These are phyloP conservation scores for Cruciata laevipes DNA, from an alignment of 257 asterid species.

Conservation along the genomic window DNA sequence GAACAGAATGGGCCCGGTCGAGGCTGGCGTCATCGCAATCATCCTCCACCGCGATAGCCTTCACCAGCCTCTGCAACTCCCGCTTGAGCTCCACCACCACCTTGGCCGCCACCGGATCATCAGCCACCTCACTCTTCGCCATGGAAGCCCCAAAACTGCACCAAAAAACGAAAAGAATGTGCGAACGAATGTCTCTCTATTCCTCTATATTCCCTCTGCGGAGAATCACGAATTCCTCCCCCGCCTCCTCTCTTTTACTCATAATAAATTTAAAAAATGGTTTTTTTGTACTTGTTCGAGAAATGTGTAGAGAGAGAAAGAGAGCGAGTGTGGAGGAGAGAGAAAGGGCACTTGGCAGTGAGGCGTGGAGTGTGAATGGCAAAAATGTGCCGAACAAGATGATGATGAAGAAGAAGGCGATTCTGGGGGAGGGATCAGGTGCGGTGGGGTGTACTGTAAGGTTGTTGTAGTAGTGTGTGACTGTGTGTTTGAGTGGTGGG, in stretches of 20 bases:
- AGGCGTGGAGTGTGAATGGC: constrained; percentile 10
- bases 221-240: not conserved
- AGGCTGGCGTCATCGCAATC: constrained; percentile 33
- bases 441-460: not conserved
- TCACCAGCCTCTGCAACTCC: constrained; percentile 59
- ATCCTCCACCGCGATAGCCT: constrained; percentile 47
- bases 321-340: constrained; percentile 13
- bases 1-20: constrained; percentile 52
- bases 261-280: not conserved
- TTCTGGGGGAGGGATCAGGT: constrained; percentile 3
- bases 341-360: constrained; percentile 20
- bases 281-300: not conserved
- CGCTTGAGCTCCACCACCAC: constrained; percentile 54
- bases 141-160: constrained; percentile 17
- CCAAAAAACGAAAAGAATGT: not conserved
- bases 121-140: constrained; percentile 70
- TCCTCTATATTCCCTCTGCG: not conserved
- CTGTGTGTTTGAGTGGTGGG: constrained; percentile 9
- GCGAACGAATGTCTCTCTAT: not conserved
- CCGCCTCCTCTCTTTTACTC: not conserved
- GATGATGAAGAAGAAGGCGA: constrained; percentile 2
- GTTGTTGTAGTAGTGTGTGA: not conserved
- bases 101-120: constrained; percentile 31
- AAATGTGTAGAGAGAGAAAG: constrained; percentile 9
- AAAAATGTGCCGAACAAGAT: constrained; percentile 30